These are phyloP conservation scores for Leccinum uliginosum DNA, from an alignment of 768 basidiomycete genomes.

Conservation along the genomic window DNA sequence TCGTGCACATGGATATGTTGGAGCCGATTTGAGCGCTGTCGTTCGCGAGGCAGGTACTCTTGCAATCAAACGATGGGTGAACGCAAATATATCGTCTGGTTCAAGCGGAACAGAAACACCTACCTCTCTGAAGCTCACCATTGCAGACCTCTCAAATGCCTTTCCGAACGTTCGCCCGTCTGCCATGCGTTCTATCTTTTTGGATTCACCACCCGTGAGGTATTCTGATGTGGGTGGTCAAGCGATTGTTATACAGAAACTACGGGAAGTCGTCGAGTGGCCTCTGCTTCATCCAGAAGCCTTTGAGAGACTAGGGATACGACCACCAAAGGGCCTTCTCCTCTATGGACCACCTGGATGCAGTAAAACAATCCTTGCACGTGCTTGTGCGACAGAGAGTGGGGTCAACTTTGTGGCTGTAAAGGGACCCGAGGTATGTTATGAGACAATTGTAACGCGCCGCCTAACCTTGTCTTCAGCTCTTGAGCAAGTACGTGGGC, in stretches of 20 bases:
- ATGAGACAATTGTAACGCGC: background rate
- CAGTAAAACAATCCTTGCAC: slow-evolving; percentile 89
- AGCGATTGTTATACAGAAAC: slow-evolving; percentile 69
- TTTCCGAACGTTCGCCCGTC: slow-evolving; percentile 84
- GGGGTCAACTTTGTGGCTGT: slow-evolving; percentile 96
- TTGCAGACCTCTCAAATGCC: slow-evolving; percentile 63
- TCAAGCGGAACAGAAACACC: slow-evolving; percentile 6
- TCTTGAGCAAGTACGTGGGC: slow-evolving; percentile 94
- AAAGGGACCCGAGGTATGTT: slow-evolving; percentile 89
- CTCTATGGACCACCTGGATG: slow-evolving; percentile 97
- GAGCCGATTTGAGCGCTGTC: slow-evolving; percentile 90
- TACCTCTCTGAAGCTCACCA: slow-evolving; percentile 40
- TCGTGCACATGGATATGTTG: slow-evolving; percentile 93
- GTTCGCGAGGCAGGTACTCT: slow-evolving; percentile 90
- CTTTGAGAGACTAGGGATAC: slow-evolving; percentile 83
- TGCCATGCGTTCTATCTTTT: slow-evolving; percentile 88
- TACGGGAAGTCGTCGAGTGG: slow-evolving; percentile 94
- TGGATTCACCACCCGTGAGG: slow-evolving; percentile 77
- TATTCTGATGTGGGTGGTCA: slow-evolving; percentile 94
- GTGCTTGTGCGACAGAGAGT: slow-evolving; percentile 89
- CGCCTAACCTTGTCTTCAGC: slow-evolving; percentile 40
- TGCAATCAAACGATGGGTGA: slow-evolving; percentile 83
- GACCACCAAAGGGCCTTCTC: slow-evolving; percentile 84
- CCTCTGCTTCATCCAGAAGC: slow-evolving; percentile 83
- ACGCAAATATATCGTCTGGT: slow-evolving; percentile 13